Evolutionary conservation across 495 filamentous ascomycete species (phyloP).

Genomic region (Aspergillus kassunensis): DNA sequence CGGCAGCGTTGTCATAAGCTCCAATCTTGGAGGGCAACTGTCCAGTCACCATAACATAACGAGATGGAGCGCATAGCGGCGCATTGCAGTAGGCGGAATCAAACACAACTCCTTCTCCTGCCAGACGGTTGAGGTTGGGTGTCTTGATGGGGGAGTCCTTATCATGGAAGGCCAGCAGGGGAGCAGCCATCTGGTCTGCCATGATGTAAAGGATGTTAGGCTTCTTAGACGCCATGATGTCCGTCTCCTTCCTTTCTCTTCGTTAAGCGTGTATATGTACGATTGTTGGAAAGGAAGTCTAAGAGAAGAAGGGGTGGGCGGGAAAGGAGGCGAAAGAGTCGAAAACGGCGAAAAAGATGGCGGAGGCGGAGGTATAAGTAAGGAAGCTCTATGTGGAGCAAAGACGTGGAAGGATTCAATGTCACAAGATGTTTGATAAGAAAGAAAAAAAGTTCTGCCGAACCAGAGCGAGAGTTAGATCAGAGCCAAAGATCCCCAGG

Average conservation of each 20-base stretch:
- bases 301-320: constrained; percentile 5
- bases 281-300: neutral
- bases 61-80: constrained; percentile 81
- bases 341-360: neutral
- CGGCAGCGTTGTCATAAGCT: constrained; percentile 81
- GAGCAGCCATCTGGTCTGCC: constrained; percentile 88
- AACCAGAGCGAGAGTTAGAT: no score
- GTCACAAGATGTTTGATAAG: constrained; percentile 9
- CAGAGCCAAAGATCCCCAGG: no score
- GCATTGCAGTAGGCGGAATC: constrained; percentile 87
- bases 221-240: constrained; percentile 45
- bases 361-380: constrained; percentile 12
- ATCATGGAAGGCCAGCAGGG: constrained; percentile 79
- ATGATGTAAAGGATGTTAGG: constrained; percentile 85
- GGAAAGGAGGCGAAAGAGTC: constrained; percentile 8
- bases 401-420: neutral
- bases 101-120: constrained; percentile 73
- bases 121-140: constrained; percentile 77
- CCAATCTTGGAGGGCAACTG: constrained; percentile 82
- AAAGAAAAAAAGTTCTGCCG: constrained; percentile 10
- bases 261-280: constrained; percentile 4
- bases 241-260: constrained; percentile 2
- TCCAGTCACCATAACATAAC: constrained; percentile 85
- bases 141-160: constrained; percentile 76
- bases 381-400: constrained; percentile 12